A percentile compares a stretch with the other conserved stretches of the same genome.
phyloP scores from a whole-genome alignment of 495 filamentous ascomycete species.

The Aspergillus leporis region DNA sequence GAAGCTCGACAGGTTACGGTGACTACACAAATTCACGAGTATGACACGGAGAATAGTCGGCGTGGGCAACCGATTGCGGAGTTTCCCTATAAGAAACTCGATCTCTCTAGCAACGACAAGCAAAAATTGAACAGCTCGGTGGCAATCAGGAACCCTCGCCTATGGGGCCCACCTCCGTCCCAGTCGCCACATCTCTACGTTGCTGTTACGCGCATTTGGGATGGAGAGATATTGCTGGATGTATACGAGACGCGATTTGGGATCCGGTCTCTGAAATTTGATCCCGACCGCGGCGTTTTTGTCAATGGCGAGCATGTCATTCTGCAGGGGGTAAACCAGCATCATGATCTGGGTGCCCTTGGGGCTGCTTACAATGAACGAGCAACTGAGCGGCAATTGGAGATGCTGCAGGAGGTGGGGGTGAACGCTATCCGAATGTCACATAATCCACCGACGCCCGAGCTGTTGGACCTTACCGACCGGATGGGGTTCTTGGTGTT shows the following conservation, averaged over 20 bases:
- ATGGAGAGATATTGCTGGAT: background rate
- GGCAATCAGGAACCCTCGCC: background rate
- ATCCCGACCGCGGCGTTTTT: background rate
- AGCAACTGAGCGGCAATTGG: slow-evolving; percentile 6
- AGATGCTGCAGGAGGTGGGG: slow-evolving; percentile 5
- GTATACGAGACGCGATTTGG: slow-evolving; percentile 1
- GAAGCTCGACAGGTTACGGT: background rate
- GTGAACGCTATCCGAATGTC: slow-evolving; percentile 11
- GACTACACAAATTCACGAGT: background rate
- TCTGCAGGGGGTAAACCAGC: slow-evolving; percentile 10
- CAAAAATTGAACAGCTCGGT: background rate
- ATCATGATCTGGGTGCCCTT: slow-evolving; percentile 9
- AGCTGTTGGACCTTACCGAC: slow-evolving; percentile 10
- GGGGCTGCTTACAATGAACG: slow-evolving; percentile 5
- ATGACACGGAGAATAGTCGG: background rate
- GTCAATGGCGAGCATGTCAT: background rate
- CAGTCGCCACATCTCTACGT: slow-evolving; percentile 5
- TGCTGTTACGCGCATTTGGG: background rate
- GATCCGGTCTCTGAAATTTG: background rate
- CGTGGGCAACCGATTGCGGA: background rate
- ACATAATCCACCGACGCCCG: slow-evolving; percentile 11
- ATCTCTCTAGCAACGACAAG: background rate
- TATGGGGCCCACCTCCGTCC: slow-evolving; percentile 6
- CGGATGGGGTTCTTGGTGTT: slow-evolving; percentile 9
- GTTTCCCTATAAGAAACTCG: background rate